Conservation (phyloP, 2,329 filamentous ascomycete species). For the Stagonosporopsis chrysanthemi region DNA sequence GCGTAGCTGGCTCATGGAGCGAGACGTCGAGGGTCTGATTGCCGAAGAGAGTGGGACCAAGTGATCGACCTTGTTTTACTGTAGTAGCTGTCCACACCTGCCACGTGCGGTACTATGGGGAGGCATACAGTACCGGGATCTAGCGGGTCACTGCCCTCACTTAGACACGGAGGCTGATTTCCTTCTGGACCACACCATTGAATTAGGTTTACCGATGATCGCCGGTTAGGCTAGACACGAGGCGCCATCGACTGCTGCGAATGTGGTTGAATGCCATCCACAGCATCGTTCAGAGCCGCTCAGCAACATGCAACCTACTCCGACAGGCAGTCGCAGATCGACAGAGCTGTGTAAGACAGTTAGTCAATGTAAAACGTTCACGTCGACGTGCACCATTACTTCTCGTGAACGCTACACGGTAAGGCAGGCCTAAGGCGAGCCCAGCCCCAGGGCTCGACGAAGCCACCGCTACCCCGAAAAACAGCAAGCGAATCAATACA, state of each 20-base stretch:
- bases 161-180: not conserved
- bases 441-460: not conserved
- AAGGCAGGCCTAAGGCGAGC: not conserved
- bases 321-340: not conserved
- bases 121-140: not conserved
- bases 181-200: not conserved
- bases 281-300: not conserved
- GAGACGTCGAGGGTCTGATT: constrained; percentile 76
- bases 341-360: not conserved
- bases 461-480: not conserved
- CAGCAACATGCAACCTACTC: not conserved
- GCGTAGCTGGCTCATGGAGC: constrained; percentile 74
- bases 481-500: not conserved
- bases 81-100: not conserved
- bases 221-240: constrained; percentile 2
- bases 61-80: constrained; percentile 15
- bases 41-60: constrained; percentile 44
- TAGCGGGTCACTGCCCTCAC: not conserved
- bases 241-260: not conserved
- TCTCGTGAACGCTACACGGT: not conserved
- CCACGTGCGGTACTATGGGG: not conserved
- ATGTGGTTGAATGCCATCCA: not conserved
- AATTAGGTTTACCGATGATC: constrained; percentile 5
- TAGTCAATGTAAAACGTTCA: not conserved
- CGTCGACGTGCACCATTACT: not conserved